Conservation (phyloP, 2,329 filamentous ascomycete species). For the Pseudocercospora eumusae region DNA sequence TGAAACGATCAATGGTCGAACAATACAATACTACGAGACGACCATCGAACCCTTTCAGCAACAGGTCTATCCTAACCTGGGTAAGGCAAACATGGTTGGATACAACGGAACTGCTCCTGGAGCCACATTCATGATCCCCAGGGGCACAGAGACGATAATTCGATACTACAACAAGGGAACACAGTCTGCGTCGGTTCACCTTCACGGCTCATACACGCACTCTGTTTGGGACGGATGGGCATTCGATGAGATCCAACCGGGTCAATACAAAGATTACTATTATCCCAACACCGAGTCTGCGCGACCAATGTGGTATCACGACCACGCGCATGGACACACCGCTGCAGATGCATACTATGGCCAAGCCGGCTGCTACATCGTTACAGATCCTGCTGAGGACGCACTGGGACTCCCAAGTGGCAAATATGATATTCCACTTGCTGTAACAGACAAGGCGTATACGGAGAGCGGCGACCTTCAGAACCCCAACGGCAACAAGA, state of each 20-base stretch:
- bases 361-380: constrained; percentile 59
- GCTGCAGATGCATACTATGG: constrained; percentile 59
- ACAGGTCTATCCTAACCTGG: constrained; percentile 49
- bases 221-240: constrained; percentile 52
- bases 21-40: constrained; percentile 52
- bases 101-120: constrained; percentile 59
- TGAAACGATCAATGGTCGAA: constrained; percentile 39
- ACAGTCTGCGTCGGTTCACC: constrained; percentile 52
- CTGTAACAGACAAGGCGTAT: constrained; percentile 56
- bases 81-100: constrained; percentile 47
- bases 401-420: constrained; percentile 54
- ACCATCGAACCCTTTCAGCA: constrained; percentile 45
- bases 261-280: constrained; percentile 64
- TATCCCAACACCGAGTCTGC: constrained; percentile 59
- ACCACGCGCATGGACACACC: constrained; percentile 49
- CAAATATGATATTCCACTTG: constrained; percentile 57
- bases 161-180: constrained; percentile 56
- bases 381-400: constrained; percentile 55
- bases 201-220: constrained; percentile 56
- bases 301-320: constrained; percentile 61
- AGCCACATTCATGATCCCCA: constrained; percentile 54
- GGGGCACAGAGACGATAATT: constrained; percentile 56
- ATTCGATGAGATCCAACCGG: constrained; percentile 53
- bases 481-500: constrained; percentile 46
- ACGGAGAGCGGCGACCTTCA: constrained; percentile 53